Base-by-base conservation (phyloP, 257 asterid species). In the Lantana camara region DNA sequence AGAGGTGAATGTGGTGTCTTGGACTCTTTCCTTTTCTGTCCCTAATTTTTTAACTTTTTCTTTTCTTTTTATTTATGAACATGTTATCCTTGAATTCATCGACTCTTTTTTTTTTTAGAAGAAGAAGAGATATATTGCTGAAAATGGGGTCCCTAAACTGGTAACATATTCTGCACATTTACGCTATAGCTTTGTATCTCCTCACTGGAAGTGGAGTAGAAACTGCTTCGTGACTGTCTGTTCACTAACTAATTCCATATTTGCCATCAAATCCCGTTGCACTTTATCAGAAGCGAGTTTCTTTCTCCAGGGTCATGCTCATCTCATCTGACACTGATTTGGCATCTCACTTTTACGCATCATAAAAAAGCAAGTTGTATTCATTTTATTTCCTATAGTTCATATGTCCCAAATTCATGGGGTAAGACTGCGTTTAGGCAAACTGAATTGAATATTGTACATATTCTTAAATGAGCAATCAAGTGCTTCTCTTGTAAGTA, bases 221-320 rank as follows among this genome's bases (percentile, higher is more conserved):
- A 16, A 49, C 38, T 11, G 46, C 57, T 65, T 76, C 45, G 44
- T 55, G 63, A 29, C 48, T 64, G 17, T 51, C 22, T 62, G 60
- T 65, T 48, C 34, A 11, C 48, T 53, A 16, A 70, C 70, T 23
- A 40, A 57, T 70, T 40, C 60, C 59, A n/a, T n/a, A 57, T 66
- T 38, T 92, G 76, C 98, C 98, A 49, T 80, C 96, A 64, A 75
- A 83, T 71, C 98, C 97, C 22, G 14, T 89, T 70, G 81, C 81
- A 24, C 77, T n/a, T 92, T 60, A 49, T 89, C 83, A 73, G 72
- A 68, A 89, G 93, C 82, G 86, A 76, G 69, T 69, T 92, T 73
- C 92, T 92, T 68, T 83, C 96, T 42, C 73, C 83, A 14, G 77
- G 86, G 32, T 73, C 98, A 61, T 23, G 70, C 67, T 34, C 50